Conservation (phyloP, 495 filamentous ascomycete species). For the Hyaloscypha bicolor region DNA sequence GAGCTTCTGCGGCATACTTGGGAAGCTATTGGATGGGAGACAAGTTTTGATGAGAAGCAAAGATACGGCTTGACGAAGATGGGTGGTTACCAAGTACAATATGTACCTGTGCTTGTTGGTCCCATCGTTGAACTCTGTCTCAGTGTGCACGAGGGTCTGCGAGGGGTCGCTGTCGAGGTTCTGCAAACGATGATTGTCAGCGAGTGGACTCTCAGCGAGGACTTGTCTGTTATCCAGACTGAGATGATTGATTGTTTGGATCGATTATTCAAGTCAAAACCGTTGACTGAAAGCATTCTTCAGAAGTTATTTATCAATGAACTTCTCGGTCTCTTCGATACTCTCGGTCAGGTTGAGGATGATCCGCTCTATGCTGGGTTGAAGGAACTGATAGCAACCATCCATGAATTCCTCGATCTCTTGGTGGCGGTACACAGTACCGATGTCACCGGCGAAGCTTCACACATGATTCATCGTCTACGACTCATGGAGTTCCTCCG, state of each 20-base stretch:
- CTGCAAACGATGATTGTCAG: constrained; percentile 97
- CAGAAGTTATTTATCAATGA: constrained; percentile 94
- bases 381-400: constrained; percentile 74
- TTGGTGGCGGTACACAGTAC: constrained; percentile 89
- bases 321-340: constrained; percentile 78
- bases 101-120: constrained; percentile 87
- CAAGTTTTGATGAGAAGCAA: constrained; percentile 69
- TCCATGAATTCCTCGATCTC: constrained; percentile 89
- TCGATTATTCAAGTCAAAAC: constrained; percentile 84
- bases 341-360: constrained; percentile 62
- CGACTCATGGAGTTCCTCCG: constrained; percentile 95
- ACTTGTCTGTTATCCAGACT: constrained; percentile 88
- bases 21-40: constrained; percentile 98
- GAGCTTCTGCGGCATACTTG: constrained; percentile 81
- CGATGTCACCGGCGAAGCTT: constrained; percentile 73
- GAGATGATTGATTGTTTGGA: constrained; percentile 97
- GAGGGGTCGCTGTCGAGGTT: constrained; percentile 88
- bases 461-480: constrained; percentile 80
- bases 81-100: constrained; percentile 98
- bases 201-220: constrained; percentile 96
- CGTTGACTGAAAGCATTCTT: constrained; percentile 81
- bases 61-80: constrained; percentile 81
- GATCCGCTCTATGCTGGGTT: constrained; percentile 79
- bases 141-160: constrained; percentile 89
- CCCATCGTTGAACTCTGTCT: constrained; percentile 94